Conservation (phyloP, 2,329 filamentous ascomycete species). For the Cercospora sp. region DNA sequence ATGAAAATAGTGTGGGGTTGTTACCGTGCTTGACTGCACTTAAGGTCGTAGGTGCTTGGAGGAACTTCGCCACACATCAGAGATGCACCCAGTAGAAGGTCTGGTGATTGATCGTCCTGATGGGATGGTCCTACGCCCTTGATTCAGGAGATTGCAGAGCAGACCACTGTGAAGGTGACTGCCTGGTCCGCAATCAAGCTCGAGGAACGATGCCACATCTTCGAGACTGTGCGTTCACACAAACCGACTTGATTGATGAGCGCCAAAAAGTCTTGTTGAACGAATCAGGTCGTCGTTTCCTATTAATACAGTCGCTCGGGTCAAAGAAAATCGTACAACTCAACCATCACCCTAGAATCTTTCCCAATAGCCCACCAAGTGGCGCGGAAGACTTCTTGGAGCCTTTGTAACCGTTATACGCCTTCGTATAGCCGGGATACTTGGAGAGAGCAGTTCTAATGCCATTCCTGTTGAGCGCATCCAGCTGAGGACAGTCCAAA, state of each 20-base stretch:
- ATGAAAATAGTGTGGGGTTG: neutral
- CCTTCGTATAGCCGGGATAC: neutral
- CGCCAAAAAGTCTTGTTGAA: neutral
- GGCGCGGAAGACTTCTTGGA: neutral
- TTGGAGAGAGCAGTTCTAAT: neutral
- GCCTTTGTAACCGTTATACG: neutral
- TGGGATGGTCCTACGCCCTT: neutral
- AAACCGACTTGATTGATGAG: neutral
- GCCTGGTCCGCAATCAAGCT: neutral
- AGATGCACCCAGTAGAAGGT: neutral
- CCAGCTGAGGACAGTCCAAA: conserved; percentile 1
- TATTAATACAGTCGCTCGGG: neutral
- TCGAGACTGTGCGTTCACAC: neutral
- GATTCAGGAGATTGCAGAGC: neutral
- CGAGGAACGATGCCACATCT: neutral
- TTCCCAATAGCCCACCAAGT: neutral
- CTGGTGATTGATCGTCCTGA: neutral
- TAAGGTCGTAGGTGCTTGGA: neutral
- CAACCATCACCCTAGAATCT: neutral
- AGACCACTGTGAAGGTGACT: neutral
- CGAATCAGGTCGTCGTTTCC: neutral
- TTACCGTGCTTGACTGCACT: neutral
- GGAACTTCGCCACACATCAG: neutral
- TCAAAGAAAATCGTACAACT: neutral
- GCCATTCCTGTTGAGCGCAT: neutral